Percentiles rank a stretch among this genome's conserved stretches.
phyloP scores from a whole-genome alignment of 371 early-diverging fungal species.

The Mucor plumbeus region DNA sequence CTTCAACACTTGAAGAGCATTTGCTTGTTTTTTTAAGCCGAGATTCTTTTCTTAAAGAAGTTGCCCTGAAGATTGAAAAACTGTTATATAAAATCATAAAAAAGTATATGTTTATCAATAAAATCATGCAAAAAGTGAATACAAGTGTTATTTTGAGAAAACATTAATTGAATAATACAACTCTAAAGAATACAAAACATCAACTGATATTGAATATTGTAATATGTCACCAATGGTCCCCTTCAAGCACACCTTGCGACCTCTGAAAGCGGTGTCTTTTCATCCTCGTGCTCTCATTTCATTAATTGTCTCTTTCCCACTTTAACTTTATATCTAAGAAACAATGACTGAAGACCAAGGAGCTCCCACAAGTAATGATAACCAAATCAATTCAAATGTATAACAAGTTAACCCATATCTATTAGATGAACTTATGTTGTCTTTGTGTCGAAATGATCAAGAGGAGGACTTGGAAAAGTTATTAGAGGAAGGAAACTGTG shows the following conservation, averaged over 20 bases:
- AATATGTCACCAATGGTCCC: background rate
- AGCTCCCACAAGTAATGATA: slow-evolving; percentile 13
- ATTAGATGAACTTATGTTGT: slow-evolving; percentile 59
- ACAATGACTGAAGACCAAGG: slow-evolving; percentile 19
- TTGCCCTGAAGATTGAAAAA: no score
- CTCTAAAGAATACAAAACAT: background rate
- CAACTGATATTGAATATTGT: background rate
- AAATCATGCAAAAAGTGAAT: background rate
- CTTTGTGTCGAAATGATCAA: slow-evolving; percentile 63
- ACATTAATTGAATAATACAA: background rate
- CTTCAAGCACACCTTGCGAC: background rate
- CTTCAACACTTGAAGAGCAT: no score
- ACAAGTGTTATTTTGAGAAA: background rate
- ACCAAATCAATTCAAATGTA: background rate
- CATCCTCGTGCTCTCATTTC: background rate
- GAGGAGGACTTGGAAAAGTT: slow-evolving; percentile 52
- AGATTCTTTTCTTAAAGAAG: no score
- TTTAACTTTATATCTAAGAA: background rate
- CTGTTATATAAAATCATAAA: no score
- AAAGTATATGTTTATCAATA: no score
- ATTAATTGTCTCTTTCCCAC: background rate
- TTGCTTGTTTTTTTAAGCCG: no score
- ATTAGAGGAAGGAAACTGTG: slow-evolving; percentile 37
- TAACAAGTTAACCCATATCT: background rate
- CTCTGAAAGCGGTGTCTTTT: background rate